Conservation (phyloP, 2,329 filamentous ascomycete species). For the Monilinia fructicola region DNA sequence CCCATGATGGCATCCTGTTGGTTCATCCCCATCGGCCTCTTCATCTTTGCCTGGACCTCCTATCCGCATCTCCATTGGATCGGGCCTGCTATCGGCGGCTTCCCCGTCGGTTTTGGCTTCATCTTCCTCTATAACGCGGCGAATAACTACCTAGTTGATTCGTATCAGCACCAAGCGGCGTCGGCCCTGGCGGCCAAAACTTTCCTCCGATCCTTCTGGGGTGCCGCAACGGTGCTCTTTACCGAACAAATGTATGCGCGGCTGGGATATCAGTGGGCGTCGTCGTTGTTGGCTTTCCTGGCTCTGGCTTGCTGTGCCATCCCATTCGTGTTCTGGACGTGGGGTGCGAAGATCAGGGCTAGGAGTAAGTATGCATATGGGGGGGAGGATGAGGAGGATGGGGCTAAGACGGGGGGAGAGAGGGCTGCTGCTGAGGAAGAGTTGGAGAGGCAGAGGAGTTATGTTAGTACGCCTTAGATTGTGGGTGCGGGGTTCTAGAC, state of each 20-base stretch:
- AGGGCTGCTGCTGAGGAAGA: constrained; percentile 27
- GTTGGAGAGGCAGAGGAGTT: constrained; percentile 34
- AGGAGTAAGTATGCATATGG: constrained; percentile 72
- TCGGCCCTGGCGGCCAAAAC: constrained; percentile 81
- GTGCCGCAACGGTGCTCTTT: constrained; percentile 74
- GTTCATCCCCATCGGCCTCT: constrained; percentile 66
- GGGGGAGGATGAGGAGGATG: constrained; percentile 52
- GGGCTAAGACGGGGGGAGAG: constrained; percentile 6
- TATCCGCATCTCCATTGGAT: constrained; percentile 56
- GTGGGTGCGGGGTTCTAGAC: too few species aligned
- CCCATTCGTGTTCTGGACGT: constrained; percentile 79
- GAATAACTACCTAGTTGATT: constrained; percentile 60
- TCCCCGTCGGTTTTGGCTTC: constrained; percentile 62
- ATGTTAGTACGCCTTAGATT: constrained; percentile 34
- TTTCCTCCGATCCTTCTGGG: constrained; percentile 77
- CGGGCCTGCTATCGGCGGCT: constrained; percentile 58
- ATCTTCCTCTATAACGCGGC: constrained; percentile 64
- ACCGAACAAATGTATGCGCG: constrained; percentile 77
- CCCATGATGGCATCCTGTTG: constrained; percentile 80
- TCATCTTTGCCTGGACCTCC: constrained; percentile 67
- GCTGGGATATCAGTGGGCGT: constrained; percentile 74
- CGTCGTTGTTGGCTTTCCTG: constrained; percentile 69
- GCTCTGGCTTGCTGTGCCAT: constrained; percentile 76
- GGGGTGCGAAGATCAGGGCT: constrained; percentile 68
- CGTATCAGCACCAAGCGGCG: constrained; percentile 72